Evolutionary conservation across 208 protist species (phyloP), one percentile per base, ranked within the genome.

Genomic region (Leishmania martiniquensis): DNA sequence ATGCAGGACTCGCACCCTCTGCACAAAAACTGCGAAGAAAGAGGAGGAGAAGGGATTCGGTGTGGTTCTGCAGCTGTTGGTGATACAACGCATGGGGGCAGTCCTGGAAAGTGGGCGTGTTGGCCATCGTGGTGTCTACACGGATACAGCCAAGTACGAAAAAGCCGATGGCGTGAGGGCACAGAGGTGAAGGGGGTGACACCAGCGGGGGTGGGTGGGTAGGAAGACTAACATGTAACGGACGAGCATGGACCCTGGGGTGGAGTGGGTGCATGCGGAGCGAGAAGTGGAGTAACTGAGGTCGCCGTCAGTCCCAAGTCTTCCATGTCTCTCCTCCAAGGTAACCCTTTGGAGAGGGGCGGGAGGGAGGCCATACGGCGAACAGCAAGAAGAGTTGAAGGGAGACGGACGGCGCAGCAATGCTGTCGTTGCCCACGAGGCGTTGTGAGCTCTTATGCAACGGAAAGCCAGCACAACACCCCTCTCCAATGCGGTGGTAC

Each of bases 11-110:
- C 32, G 70, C 22, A 22, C n/a, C 42, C 3, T 44, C 54, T 29
- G 66, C 67, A 42, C n/a, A 44, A 12, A 81, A 34, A 39, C 29
- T 22, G 67, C 76, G 60, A 32, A 87, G 57, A 45, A 84, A 75
- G 62, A 77, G 70, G 5, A 76, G 29, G 6, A 76, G 22, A 37
- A 84, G 70, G 15, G 62, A 15, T 47, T 84, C 75, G 37, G 51
- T 44, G 60, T 84, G 47, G 5, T 37, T 37, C 45, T 77, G 74
- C 70, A 47, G 52, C 70, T 74, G 70, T 32, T 57, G 42, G 68
- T 9, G 15, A 42, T 72, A n/a, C 22, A 32, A 25, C 25, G 65
- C 42, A 42, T 42, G n/a, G 65, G 47, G 37, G 63, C 9, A 45
- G 34, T 68, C 42, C 13, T 68, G 29, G 47, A n/a, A 42, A 1